Base-by-base conservation (phyloP, 371 early-diverging fungal species). In the Mucor velutinosus region DNA sequence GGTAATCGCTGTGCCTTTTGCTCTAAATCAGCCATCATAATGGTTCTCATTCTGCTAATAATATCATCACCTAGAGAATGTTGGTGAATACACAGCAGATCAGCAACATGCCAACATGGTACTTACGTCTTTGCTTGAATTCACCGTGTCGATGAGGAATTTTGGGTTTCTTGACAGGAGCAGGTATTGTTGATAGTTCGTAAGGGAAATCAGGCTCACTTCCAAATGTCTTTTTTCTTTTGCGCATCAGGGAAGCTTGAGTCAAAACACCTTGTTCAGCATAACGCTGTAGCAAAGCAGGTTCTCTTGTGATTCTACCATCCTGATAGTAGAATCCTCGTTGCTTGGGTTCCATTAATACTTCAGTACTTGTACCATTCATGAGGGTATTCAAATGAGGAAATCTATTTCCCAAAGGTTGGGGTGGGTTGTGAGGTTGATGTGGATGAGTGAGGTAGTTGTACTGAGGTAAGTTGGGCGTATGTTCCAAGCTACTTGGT, bases 121-220 rank as follows among this genome's bases (percentile, higher is more conserved):
- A 64, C 76, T 70, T 71, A 82, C 83, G 80, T 70, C 83, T 70
- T 61, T 74, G 75, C 29, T 80, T 77, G 35, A 83, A 83, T 65
- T 80, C 80, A 25, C 83, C 83, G 59, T 83, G 79, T 29, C 83
- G 70, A 63, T 83, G 83, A 47, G 83, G 83, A 5, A 78, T 76
- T 62, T 83, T 83, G 14, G 78, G 74, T 60, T 82, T 82, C 63
- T 80, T 82, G 32, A 65, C 62, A 21, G 74, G 75, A 1, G 72
- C 61, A 32, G 75, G 73, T 7, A 75, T 41, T 6, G 69, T 65
- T 3, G 72, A 64, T 37, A 75, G 27, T 17, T 67, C 65, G 37
- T 75, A 69, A 35, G 70, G 58, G 29, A 62, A 64, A 45, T 76
- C 68, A 7, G 55, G 23, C 58, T 81, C 81, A 17, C 64, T 37